phyloP scores from a whole-genome alignment of 2,329 filamentous ascomycete species.

The Pseudopyricularia javanii region DNA sequence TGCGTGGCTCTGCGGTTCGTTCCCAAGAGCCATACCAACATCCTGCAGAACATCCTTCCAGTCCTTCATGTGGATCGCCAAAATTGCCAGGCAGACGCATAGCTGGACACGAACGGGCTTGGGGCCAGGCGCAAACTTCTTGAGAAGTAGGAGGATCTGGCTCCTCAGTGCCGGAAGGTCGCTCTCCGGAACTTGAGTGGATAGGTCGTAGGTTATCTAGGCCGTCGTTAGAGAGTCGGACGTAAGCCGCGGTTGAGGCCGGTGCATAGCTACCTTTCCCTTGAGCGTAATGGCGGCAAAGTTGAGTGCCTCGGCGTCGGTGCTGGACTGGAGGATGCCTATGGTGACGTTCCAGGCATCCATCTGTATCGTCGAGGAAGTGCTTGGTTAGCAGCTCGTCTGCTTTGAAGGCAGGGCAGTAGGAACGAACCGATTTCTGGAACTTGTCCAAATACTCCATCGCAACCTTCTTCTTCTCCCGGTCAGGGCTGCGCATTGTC shows the following conservation, averaged over 20 bases:
- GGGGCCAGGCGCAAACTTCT: slow-evolving; percentile 69
- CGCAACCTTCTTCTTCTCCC: slow-evolving; percentile 80
- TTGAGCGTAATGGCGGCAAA: slow-evolving; percentile 96
- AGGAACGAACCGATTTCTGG: slow-evolving; percentile 80
- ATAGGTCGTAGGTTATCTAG: slow-evolving; percentile 91
- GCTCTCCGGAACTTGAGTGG: slow-evolving; percentile 65
- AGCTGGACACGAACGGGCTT: slow-evolving; percentile 82
- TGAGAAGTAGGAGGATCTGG: slow-evolving; percentile 71
- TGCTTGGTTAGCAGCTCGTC: slow-evolving; percentile 10
- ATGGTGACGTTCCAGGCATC: slow-evolving; percentile 88
- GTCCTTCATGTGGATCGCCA: slow-evolving; percentile 89
- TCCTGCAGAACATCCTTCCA: slow-evolving; percentile 89
- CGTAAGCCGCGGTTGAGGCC: slow-evolving; percentile 3
- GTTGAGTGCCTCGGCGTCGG: slow-evolving; percentile 74
- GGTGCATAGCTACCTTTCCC: slow-evolving; percentile 63
- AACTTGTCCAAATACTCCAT: slow-evolving; percentile 78
- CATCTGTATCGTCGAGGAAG: slow-evolving; percentile 40
- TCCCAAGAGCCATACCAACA: slow-evolving; percentile 67
- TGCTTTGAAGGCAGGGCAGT: neutral
- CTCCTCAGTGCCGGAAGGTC: slow-evolving; percentile 68
- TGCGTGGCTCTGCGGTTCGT: slow-evolving; percentile 65
- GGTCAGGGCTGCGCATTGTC: slow-evolving; percentile 80
- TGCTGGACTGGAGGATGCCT: slow-evolving; percentile 70
- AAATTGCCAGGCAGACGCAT: slow-evolving; percentile 84
- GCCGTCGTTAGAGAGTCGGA: slow-evolving; percentile 1